Percentiles rank a stretch among this genome's conserved stretches.
Evolutionary conservation across 1,284 basidiomycete species (phyloP).

Genomic region (Fistulinella staudtii): DNA sequence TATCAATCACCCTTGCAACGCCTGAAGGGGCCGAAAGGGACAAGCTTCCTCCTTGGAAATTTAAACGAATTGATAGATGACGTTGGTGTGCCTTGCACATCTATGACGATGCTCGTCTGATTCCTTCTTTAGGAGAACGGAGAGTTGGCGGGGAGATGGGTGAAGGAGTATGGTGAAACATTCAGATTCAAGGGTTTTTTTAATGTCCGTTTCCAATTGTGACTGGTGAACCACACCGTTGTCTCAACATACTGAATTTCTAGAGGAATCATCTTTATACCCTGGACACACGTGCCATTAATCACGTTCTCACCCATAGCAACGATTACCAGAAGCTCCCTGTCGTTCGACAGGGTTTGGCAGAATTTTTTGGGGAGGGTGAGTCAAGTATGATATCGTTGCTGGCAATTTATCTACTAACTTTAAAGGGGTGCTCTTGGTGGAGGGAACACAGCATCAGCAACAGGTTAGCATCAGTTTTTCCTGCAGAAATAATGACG

Average conservation of each 20-base stretch:
- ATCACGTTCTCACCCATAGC: neutral
- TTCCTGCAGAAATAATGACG: no score
- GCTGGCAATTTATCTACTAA: neutral
- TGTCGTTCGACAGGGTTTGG: neutral
- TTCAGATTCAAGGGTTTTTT: slow-evolving; percentile 46
- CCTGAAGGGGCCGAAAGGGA: slow-evolving; percentile 48
- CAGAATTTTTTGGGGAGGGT: neutral
- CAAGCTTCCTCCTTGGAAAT: slow-evolving; percentile 54
- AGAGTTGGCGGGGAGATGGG: slow-evolving; percentile 48
- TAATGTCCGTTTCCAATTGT: slow-evolving; percentile 41
- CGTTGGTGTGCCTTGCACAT: slow-evolving; percentile 28
- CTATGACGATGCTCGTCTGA: neutral
- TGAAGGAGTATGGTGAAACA: slow-evolving; percentile 49
- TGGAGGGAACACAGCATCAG: neutral
- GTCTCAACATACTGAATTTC: no score
- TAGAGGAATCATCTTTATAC: no score
- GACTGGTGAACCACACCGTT: no score
- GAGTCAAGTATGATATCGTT: neutral
- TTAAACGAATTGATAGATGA: slow-evolving; percentile 40
- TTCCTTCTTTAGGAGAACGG: slow-evolving; percentile 31
- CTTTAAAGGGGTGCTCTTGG: neutral
- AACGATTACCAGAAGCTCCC: neutral
- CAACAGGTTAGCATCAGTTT: neutral
- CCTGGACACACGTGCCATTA: no score
- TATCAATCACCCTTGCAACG: slow-evolving; percentile 41